These are phyloP conservation scores for Mycena amicta DNA, from an alignment of 768 basidiomycete species.

Conservation along the genomic window DNA sequence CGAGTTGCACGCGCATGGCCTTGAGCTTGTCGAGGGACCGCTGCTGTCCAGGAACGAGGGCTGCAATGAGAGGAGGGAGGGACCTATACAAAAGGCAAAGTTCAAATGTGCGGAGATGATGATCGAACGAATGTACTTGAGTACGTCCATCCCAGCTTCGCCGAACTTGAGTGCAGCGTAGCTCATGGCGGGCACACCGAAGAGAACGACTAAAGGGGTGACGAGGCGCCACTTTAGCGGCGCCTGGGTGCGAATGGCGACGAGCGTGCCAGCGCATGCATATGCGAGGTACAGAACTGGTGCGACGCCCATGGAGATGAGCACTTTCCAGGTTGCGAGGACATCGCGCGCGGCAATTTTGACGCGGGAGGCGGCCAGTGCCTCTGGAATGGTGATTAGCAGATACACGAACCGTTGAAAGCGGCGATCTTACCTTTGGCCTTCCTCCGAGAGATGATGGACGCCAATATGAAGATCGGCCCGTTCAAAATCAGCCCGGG, in stretches of 20 bases:
- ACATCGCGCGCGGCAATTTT: slow-evolving; percentile 97
- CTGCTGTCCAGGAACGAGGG: slow-evolving; percentile 87
- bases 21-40: slow-evolving; percentile 76
- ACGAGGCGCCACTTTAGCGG: slow-evolving; percentile 65
- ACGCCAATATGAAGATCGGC: slow-evolving; percentile 91
- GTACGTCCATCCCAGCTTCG: slow-evolving; percentile 95
- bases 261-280: slow-evolving; percentile 72
- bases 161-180: slow-evolving; percentile 96
- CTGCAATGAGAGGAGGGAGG: slow-evolving; percentile 84
- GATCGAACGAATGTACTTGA: too few species aligned
- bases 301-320: slow-evolving; percentile 89
- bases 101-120: too few species aligned
- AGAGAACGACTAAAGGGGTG: slow-evolving; percentile 78
- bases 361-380: slow-evolving; percentile 91
- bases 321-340: slow-evolving; percentile 96
- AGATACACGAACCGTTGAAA: background rate
- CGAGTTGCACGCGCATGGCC: slow-evolving; percentile 68
- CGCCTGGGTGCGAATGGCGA: slow-evolving; percentile 68
- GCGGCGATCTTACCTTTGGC: slow-evolving; percentile 76
- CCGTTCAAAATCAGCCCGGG: slow-evolving; percentile 91
- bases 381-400: too few species aligned
- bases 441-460: slow-evolving; percentile 83
- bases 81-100: too few species aligned
- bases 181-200: slow-evolving; percentile 82
- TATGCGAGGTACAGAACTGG: slow-evolving; percentile 86